Evolutionary conservation across 768 basidiomycete genomes (phyloP).

Genomic region (Macrolepiota dolichaula): DNA sequence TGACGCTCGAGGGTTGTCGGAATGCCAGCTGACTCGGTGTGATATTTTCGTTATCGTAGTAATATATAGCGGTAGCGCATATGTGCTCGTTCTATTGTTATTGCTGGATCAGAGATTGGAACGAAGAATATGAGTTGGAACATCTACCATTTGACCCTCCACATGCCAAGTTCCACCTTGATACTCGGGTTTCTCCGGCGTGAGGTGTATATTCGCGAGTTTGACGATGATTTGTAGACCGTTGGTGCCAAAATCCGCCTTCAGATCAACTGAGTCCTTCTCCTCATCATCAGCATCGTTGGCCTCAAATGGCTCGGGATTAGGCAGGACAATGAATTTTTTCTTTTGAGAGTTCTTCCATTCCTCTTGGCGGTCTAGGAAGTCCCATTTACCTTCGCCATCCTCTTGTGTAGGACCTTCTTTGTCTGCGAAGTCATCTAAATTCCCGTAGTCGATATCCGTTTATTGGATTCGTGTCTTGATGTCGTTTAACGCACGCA

Average conservation of each 20-base stretch:
- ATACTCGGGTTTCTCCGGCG: slow-evolving; percentile 26
- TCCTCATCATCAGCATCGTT: not conserved
- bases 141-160: slow-evolving; percentile 23
- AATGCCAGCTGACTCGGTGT: slow-evolving; percentile 21
- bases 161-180: slow-evolving; percentile 26
- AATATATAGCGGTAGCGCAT: slow-evolving; percentile 27
- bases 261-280: slow-evolving; percentile 7
- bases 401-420: not conserved
- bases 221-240: slow-evolving; percentile 20
- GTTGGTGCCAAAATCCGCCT: slow-evolving; percentile 5
- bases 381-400: not conserved
- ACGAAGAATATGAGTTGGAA: not conserved
- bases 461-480: not conserved
- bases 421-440: not conserved
- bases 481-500: not conserved
- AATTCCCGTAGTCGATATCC: not conserved
- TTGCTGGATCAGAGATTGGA: not conserved
- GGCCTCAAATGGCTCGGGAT: not conserved
- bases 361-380: not conserved
- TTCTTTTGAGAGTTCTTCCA: not conserved
- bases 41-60: slow-evolving; percentile 24
- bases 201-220: slow-evolving; percentile 26
- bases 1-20: slow-evolving; percentile 14
- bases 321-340: not conserved
- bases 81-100: slow-evolving; percentile 35